Evolutionary conservation across 2,329 filamentous ascomycete genomes (phyloP), one percentile per base, ranked within the genome.

Genomic region (Penicillium sp.): DNA sequence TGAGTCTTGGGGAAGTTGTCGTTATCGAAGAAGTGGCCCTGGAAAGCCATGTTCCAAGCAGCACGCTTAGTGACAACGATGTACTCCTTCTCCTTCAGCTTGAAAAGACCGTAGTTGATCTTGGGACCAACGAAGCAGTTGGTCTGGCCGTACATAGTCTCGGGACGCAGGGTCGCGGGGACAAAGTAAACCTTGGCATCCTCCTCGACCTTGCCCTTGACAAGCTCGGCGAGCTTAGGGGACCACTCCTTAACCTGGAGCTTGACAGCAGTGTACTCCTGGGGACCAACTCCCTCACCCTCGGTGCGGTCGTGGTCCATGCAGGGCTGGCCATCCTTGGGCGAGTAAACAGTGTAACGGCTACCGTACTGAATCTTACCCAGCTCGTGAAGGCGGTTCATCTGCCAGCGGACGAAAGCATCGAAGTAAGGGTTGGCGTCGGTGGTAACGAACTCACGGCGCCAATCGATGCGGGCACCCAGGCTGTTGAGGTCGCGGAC

Each of bases 111-210:
- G 70, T 99, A 99, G 45, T 83, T 86, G 69, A 98, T 89, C 71
- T 89, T 90, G 10, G 95, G 93, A 3, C 92, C 91, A 48, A 99
- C 91, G 67, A 98, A 99, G 75, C 93, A 96, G 78, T 91, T 96
- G 4, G 88, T 96, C 77, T 98, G 95, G 42, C 96, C 96, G 73
- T 98, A 99, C 93, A 99, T 98, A 35, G 95, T 99, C 81, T 99
- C 95, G 2, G 95, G 92, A 61, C 95, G 85, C 60, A 99, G 84
- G 54, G 95, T 98, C 16, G 95, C 95, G 13, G 95, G 90, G 13
- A 98, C 86, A 69, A 98, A 89, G 80, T 89, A 98, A 55, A 97
- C 88, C 60, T 89, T 89, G 46, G 91, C 88, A 62, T 85, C 87
- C 35, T 87, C 83, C 6, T 93, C 90, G 4, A 98, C 79, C 79